Evolutionary conservation across 106 monocot species (phyloP).

Genomic region (Acorus gramineus): DNA sequence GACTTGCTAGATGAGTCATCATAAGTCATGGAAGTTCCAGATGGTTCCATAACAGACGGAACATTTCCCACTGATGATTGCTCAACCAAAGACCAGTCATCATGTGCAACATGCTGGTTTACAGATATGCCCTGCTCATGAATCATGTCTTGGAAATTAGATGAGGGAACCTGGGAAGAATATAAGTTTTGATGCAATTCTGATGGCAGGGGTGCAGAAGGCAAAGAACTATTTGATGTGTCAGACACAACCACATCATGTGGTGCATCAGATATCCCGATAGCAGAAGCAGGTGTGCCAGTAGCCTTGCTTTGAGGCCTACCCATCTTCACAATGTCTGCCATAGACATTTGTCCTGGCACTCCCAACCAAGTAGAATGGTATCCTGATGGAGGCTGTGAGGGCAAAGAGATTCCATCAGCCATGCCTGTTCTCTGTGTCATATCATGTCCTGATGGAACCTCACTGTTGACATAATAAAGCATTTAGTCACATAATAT

Average conservation of each 20-base stretch:
- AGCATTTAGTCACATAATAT: no score
- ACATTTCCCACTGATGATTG: conserved; percentile 19
- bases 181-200: conserved; percentile 21
- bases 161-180: conserved; percentile 20
- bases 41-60: conserved; percentile 15
- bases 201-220: conserved; percentile 11
- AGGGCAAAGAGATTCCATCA: conserved; percentile 26
- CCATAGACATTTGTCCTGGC: conserved; percentile 81
- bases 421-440: conserved; percentile 8
- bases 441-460: conserved; percentile 11
- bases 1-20: conserved; percentile 19
- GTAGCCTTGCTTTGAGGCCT: conserved; percentile 50
- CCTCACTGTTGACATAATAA: conserved; percentile 12
- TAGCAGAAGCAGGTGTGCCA: conserved; percentile 5
- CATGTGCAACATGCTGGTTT: conserved; percentile 22
- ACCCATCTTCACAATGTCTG: conserved; percentile 97
- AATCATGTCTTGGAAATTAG: conserved; percentile 21
- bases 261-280: conserved; percentile 19
- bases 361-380: conserved; percentile 49
- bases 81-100: conserved; percentile 41
- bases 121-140: conserved; percentile 10
- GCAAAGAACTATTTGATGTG: conserved; percentile 14
- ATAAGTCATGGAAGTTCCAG: conserved; percentile 14
- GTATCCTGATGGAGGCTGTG: conserved; percentile 37
- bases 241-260: conserved; percentile 15